Percentiles rank a stretch among this genome's conserved stretches.
Conservation (phyloP, 345 rosid genomes). For the Pugionium dolabratum region DNA sequence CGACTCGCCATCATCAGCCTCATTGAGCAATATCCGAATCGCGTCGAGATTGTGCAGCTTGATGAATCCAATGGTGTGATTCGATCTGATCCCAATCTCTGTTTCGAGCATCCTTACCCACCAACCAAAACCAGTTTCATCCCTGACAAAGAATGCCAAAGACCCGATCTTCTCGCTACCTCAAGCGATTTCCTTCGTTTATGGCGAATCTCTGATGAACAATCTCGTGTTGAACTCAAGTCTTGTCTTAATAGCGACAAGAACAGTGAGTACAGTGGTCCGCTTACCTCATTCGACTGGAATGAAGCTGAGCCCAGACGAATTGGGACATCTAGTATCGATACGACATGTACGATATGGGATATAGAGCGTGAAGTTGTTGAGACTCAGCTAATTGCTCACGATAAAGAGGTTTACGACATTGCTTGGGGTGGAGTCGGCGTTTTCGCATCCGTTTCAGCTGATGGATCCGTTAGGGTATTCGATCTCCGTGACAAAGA, state of each 20-base stretch:
- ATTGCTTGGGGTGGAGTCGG: slow-evolving; percentile 98
- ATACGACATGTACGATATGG: slow-evolving; percentile 95
- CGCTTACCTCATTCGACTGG: slow-evolving; percentile 92
- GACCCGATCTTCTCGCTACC: slow-evolving; percentile 82
- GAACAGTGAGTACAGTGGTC: slow-evolving; percentile 90
- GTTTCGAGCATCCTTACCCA: slow-evolving; percentile 87
- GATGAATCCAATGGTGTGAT: slow-evolving; percentile 94
- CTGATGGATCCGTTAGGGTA: slow-evolving; percentile 84
- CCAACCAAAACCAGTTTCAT: slow-evolving; percentile 83
- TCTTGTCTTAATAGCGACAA: slow-evolving; percentile 68
- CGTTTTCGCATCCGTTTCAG: slow-evolving; percentile 85
- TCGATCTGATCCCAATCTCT: slow-evolving; percentile 66
- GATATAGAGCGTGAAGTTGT: slow-evolving; percentile 83
- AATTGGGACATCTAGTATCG: slow-evolving; percentile 87
- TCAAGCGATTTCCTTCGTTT: slow-evolving; percentile 87
- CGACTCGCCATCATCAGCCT: slow-evolving; percentile 89
- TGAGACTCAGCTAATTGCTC: slow-evolving; percentile 90
- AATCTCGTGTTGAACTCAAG: slow-evolving; percentile 65
- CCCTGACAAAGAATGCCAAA: slow-evolving; percentile 86
- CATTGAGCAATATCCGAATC: slow-evolving; percentile 71
- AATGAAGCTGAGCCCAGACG: slow-evolving; percentile 93
- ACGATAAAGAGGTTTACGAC: slow-evolving; percentile 92
- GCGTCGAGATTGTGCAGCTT: slow-evolving; percentile 87
- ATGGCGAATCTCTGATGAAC: slow-evolving; percentile 71
- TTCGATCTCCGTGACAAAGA: slow-evolving; percentile 86